Percentiles rank a stretch among this genome's conserved stretches.
Conservation (phyloP, 2,329 filamentous ascomycete species). For the Fusarium haematococcum region DNA sequence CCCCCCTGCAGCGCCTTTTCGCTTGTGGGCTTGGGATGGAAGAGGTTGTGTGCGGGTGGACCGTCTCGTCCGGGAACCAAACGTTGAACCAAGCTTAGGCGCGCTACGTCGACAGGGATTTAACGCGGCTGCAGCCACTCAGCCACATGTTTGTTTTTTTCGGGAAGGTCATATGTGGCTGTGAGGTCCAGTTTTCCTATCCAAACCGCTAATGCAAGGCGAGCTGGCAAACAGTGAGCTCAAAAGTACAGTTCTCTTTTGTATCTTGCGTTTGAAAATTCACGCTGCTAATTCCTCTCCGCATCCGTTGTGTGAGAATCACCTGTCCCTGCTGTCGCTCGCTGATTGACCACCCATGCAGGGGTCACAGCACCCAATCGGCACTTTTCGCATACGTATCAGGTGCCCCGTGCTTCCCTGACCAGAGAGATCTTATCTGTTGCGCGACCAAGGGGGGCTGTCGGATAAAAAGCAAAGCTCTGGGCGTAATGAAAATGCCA, state of each 20-base stretch:
- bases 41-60: slow-evolving; percentile 2
- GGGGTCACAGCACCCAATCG: slow-evolving; percentile 15
- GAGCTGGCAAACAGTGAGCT: neutral
- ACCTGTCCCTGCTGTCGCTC: slow-evolving; percentile 14
- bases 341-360: neutral
- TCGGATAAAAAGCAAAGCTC: neutral
- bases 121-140: slow-evolving; percentile 40
- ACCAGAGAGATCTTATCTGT: slow-evolving; percentile 1
- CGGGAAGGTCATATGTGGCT: slow-evolving; percentile 21
- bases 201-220: neutral
- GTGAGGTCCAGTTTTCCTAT: neutral
- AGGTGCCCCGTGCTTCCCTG: slow-evolving; percentile 5
- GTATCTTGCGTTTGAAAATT: neutral
- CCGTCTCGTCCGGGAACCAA: slow-evolving; percentile 38
- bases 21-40: slow-evolving; percentile 10
- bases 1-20: slow-evolving; percentile 17
- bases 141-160: slow-evolving; percentile 44
- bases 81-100: slow-evolving; percentile 49
- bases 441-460: neutral
- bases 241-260: neutral
- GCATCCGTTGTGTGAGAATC: slow-evolving; percentile 25
- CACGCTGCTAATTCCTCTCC: neutral
- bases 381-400: slow-evolving; percentile 14
- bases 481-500: neutral
- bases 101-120: slow-evolving; percentile 45